Conservation (phyloP, 2,329 filamentous ascomycete species). For the Aureobasidium sp. region DNA sequence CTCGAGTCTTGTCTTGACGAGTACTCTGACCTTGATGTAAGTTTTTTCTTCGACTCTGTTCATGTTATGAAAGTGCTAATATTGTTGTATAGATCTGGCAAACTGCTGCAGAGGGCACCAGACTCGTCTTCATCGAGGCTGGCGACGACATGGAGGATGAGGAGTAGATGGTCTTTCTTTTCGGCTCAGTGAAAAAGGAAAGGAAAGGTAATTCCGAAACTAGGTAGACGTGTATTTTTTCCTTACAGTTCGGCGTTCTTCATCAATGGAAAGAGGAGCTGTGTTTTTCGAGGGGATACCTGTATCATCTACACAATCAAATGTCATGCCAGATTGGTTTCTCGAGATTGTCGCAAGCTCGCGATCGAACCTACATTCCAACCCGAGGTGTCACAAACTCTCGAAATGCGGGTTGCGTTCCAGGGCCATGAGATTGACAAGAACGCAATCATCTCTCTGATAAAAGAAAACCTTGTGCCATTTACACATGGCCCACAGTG, state of each 20-base stretch:
- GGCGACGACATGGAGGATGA: constrained; percentile 33
- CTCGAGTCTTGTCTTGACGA: constrained; percentile 80
- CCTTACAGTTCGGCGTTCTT: neutral
- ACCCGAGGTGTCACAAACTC: too few relatives aligned
- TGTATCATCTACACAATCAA: neutral
- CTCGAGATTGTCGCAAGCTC: too few relatives aligned
- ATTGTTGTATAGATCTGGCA: constrained; percentile 40
- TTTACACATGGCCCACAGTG: too few relatives aligned
- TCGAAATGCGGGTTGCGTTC: too few relatives aligned
- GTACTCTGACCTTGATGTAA: constrained; percentile 81
- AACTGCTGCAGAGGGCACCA: constrained; percentile 44
- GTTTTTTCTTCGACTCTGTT: constrained; percentile 31
- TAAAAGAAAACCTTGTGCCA: too few relatives aligned
- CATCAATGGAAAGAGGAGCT: neutral
- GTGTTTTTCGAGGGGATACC: neutral
- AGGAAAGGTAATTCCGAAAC: neutral
- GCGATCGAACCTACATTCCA: too few relatives aligned
- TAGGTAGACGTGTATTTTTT: too few relatives aligned
- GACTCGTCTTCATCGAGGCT: constrained; percentile 46
- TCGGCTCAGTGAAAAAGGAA: too few relatives aligned
- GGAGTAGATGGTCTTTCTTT: constrained; percentile 12
- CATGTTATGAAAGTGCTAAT: constrained; percentile 22
- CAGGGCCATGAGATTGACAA: too few relatives aligned
- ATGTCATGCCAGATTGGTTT: too few relatives aligned
- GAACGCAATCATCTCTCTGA: too few relatives aligned